A percentile compares a stretch with the other conserved stretches of the same genome.
phyloP scores from a whole-genome alignment of 805 yeast species.

The Isabelozyma pseudorhagii region DNA sequence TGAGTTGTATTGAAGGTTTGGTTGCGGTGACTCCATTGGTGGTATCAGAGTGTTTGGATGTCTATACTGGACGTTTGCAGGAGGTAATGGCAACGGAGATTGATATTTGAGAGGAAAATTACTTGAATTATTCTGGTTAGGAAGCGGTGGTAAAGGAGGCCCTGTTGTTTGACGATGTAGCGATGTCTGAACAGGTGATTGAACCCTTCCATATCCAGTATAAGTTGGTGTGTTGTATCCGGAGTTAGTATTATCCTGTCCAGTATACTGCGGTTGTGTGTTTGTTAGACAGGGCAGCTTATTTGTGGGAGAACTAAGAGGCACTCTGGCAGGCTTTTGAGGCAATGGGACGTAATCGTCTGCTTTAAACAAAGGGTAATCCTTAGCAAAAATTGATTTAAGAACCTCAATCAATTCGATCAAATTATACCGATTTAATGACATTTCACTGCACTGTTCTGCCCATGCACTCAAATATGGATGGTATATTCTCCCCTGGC shows the following conservation, averaged over 20 bases:
- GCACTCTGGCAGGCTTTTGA: slow-evolving; percentile 15
- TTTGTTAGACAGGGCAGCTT: too few relatives aligned
- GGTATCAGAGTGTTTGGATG: slow-evolving; percentile 1
- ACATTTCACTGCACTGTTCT: slow-evolving; percentile 8
- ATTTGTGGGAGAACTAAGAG: background rate
- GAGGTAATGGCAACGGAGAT: slow-evolving; percentile 28
- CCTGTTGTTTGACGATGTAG: slow-evolving; percentile 12
- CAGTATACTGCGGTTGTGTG: background rate
- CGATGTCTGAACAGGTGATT: slow-evolving; percentile 9
- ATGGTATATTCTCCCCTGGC: slow-evolving; percentile 68
- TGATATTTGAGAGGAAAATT: slow-evolving; percentile 25
- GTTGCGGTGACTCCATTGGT: background rate
- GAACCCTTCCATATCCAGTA: slow-evolving; percentile 3
- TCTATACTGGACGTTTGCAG: background rate
- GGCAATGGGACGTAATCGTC: slow-evolving; percentile 16
- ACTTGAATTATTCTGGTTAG: slow-evolving; percentile 1
- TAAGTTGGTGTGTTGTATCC: background rate
- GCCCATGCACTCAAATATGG: slow-evolving; percentile 66
- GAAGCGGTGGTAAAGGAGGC: slow-evolving; percentile 25
- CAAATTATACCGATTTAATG: slow-evolving; percentile 20
- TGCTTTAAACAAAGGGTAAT: slow-evolving; percentile 38
- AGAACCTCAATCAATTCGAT: slow-evolving; percentile 27
- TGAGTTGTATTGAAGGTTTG: background rate
- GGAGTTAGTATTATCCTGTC: background rate
- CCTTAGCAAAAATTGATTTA: slow-evolving; percentile 32